Base-by-base conservation (phyloP, 495 filamentous ascomycete species). In the Neurospora sp. region DNA sequence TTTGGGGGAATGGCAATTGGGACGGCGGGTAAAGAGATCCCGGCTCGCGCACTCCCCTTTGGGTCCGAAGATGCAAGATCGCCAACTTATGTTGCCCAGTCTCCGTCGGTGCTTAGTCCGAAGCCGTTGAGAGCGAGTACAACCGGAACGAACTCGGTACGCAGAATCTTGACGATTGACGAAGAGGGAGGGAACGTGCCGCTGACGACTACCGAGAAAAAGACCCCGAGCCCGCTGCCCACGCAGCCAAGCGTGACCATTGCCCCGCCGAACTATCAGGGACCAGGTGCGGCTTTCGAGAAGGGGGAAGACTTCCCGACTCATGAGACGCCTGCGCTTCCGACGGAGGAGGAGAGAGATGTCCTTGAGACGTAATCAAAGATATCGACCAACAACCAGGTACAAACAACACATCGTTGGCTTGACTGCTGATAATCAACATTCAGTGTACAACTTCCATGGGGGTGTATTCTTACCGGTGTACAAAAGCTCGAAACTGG, bases 61-160 rank as follows among this genome's bases (percentile, higher is more conserved):
- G 85, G 86, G 44, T 86, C 85, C 4, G 85, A 88, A 72, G 81
- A 80, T 54, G 75, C 81, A 18, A 76, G 73, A 70, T 85, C 83
- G 62, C 85, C 85, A 46, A 84, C 83, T 48, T 86, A 86, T 77
- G 82, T 85, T 70, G 80, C 83, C 39, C 83, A 78, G 38, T 77
- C 78, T 3, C 71, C 83, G 69, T 70, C 78, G 14, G 77, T 83
- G 35, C 72, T 84, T 54, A 83, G 81, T 71, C 80, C 82, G 44
- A 81, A 78, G 75, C 85, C 83, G 70, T 74, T 83, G 42, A 85
- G 84, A 74, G 82, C 81, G 69, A 74, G 73, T 48, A 72, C 27
- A 18, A 66, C 74, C 12, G 74, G 74, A 39, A 76, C 80, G 18
- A 81, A 79, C 70, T 74, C 79, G 14, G 77, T 82, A 23, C 78